A percentile compares a stretch with the other conserved stretches of the same genome.
Evolutionary conservation across 1,139 yeast species (phyloP).

Genomic region (Lodderomyces parapsilosis): DNA sequence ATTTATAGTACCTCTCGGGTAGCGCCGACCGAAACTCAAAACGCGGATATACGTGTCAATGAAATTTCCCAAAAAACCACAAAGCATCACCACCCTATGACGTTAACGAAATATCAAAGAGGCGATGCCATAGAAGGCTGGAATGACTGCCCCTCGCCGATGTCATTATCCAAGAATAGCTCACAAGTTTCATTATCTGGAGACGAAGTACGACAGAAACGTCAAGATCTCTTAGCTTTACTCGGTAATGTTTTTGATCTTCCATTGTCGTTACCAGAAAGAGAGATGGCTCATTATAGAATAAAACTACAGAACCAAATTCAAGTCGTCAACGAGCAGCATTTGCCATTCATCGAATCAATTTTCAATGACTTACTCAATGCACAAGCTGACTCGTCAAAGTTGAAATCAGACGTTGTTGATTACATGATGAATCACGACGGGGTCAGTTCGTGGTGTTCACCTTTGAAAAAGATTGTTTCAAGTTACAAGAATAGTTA

Average conservation of each 20-base stretch:
- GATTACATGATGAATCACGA: conserved; percentile 50
- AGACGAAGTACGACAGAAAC: conserved; percentile 9
- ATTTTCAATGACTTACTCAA: conserved; percentile 13
- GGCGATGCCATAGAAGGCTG: conserved; percentile 46
- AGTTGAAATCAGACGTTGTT: conserved; percentile 20
- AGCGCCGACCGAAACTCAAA: background rate
- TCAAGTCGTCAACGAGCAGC: conserved; percentile 16
- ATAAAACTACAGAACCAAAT: conserved; percentile 23
- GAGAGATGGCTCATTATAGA: conserved; percentile 38
- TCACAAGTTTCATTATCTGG: conserved; percentile 4
- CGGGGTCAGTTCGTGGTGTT: conserved; percentile 57
- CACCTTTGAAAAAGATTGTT: conserved; percentile 51
- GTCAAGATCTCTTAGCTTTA: conserved; percentile 5
- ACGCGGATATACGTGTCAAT: background rate
- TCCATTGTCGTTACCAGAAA: conserved; percentile 27
- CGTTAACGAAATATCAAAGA: conserved; percentile 37
- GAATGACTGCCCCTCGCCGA: conserved; percentile 42
- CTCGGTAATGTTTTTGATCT: conserved; percentile 16
- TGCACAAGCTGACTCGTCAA: conserved; percentile 6
- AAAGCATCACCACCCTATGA: conserved; percentile 17
- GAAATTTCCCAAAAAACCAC: background rate
- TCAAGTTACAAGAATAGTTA: conserved; percentile 9
- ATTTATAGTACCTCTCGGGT: background rate
- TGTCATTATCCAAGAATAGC: conserved; percentile 4
- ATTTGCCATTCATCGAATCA: conserved; percentile 19